These are phyloP conservation scores for Corchorus capsularis DNA, from an alignment of 345 rosid species.

Conservation along the genomic window DNA sequence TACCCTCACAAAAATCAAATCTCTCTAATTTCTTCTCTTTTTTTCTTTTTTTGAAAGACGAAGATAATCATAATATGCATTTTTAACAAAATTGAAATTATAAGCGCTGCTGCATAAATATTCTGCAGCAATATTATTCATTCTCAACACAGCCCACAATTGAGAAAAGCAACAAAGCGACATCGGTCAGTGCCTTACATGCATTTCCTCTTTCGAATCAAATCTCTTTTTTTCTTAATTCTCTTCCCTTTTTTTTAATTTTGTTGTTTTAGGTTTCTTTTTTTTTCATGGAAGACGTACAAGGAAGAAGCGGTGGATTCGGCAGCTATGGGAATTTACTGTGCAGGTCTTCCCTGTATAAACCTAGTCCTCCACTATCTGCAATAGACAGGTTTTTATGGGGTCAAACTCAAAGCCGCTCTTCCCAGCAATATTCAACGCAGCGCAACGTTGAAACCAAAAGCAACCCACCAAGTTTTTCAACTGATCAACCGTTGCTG, in stretches of 20 bases:
- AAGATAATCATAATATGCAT: no score
- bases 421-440: conserved; percentile 31
- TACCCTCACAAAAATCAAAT: conserved; percentile 26
- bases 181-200: no score
- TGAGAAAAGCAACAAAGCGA: no score
- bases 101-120: no score
- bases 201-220: conserved; percentile 4
- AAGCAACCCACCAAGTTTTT: conserved; percentile 15
- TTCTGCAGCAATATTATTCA: no score
- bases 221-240: conserved; percentile 20
- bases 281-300: conserved; percentile 42
- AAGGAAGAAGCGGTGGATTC: conserved; percentile 2
- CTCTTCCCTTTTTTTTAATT: conserved; percentile 28
- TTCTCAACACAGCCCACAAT: no score
- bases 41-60: background rate
- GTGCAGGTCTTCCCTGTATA: conserved; percentile 22
- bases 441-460: conserved; percentile 26
- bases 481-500: conserved; percentile 20
- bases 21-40: conserved; percentile 14
- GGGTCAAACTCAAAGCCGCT: conserved; percentile 50
- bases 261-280: background rate
- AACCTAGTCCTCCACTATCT: conserved; percentile 63
- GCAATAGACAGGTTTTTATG: conserved; percentile 79
- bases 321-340: conserved; percentile 29
- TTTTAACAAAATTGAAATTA: no score